phyloP scores from a whole-genome alignment of 345 rosid genomes.

The Moricandia arvensis region DNA sequence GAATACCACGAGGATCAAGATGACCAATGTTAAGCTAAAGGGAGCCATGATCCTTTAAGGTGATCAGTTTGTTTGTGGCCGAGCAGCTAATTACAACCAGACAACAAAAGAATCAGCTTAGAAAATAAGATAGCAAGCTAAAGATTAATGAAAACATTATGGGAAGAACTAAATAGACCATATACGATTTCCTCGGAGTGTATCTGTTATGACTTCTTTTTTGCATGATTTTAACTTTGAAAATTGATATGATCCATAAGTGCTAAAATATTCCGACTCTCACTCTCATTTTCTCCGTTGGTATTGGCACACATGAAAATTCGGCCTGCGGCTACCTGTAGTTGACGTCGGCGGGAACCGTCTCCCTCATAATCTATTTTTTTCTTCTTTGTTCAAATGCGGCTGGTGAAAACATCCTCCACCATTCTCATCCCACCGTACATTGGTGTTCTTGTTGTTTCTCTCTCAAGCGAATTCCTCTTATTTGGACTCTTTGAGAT shows the following conservation, averaged over 20 bases:
- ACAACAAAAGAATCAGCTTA: not conserved
- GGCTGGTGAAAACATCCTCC: too few relatives aligned
- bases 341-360: constrained; percentile 10
- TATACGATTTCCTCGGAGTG: not conserved
- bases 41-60: too few relatives aligned
- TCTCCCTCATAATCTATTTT: constrained; percentile 23
- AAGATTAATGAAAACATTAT: not conserved
- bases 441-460: too few relatives aligned
- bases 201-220: not conserved
- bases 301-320: not conserved
- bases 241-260: too few relatives aligned
- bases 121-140: not conserved
- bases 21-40: too few relatives aligned
- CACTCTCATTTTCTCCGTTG: not conserved
- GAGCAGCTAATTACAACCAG: not conserved
- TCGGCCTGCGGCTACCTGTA: constrained; percentile 25
- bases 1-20: too few relatives aligned
- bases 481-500: too few relatives aligned
- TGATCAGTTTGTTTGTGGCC: not conserved
- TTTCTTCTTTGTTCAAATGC: constrained; percentile 24
- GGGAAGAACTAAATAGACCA: not conserved
- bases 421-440: too few relatives aligned
- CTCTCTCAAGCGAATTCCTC: too few relatives aligned
- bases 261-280: too few relatives aligned
- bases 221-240: not conserved